Evolutionary conservation across 1,284 basidiomycete genomes (phyloP).

Genomic region (Puccinia horiana): DNA sequence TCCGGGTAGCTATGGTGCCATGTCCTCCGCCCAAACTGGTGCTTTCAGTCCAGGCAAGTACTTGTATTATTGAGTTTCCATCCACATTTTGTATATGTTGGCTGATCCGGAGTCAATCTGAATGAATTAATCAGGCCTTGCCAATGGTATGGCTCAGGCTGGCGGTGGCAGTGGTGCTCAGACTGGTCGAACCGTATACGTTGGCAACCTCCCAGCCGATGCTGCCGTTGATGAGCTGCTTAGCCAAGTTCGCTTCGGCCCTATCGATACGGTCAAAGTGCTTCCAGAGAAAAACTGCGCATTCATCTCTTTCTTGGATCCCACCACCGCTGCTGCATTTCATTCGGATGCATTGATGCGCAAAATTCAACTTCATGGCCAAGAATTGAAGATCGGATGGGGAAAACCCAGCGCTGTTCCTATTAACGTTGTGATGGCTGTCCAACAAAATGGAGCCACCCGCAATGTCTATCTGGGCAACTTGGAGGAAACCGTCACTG

Average conservation of each 20-base stretch:
- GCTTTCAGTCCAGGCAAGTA: constrained; percentile 49
- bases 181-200: constrained; percentile 85
- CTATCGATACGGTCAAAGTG: constrained; percentile 89
- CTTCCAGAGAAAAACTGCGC: constrained; percentile 98
- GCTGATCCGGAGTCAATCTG: not conserved
- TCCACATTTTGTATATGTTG: not conserved
- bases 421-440: constrained; percentile 77
- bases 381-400: constrained; percentile 95
- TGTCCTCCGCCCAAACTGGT: constrained; percentile 47
- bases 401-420: constrained; percentile 86
- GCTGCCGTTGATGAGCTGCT: constrained; percentile 96
- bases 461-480: constrained; percentile 92
- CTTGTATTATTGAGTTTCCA: not conserved
- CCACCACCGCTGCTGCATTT: constrained; percentile 84
- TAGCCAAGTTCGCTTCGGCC: constrained; percentile 95
- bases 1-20: constrained; percentile 48
- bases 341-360: constrained; percentile 91
- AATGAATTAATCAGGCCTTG: constrained; percentile 11
- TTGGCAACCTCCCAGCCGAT: constrained; percentile 92
- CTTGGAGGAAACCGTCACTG: constrained; percentile 80
- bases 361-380: constrained; percentile 82
- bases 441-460: constrained; percentile 83
- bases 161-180: constrained; percentile 23
- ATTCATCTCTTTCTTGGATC: constrained; percentile 94
- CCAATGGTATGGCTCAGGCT: constrained; percentile 16